phyloP scores from a whole-genome alignment of 225 moss, liverwort and hornwort genomes.

The Physcomitrellopsis africana region DNA sequence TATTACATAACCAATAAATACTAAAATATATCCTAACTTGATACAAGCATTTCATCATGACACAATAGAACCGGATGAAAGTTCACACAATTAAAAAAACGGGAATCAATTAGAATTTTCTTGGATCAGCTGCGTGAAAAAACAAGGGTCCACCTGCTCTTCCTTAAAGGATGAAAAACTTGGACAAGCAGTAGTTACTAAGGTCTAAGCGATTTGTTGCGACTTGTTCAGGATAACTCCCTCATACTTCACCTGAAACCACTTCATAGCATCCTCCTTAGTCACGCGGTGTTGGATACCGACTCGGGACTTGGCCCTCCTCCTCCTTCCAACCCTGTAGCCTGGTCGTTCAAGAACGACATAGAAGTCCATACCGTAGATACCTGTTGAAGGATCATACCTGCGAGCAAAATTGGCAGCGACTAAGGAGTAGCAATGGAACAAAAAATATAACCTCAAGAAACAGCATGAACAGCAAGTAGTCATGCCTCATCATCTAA shows the following conservation, averaged over 20 bases:
- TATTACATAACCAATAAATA: too few species aligned
- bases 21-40: background rate
- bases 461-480: background rate
- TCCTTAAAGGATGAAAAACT: background rate
- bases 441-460: background rate
- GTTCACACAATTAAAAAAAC: background rate
- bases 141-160: constrained; percentile 21
- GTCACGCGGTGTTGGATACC: constrained; percentile 47
- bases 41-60: background rate
- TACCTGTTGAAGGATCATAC: constrained; percentile 47
- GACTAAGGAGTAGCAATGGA: background rate
- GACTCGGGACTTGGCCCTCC: constrained; percentile 43
- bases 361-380: constrained; percentile 50
- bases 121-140: constrained; percentile 29
- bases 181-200: constrained; percentile 10
- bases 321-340: constrained; percentile 40
- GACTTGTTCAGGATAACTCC: constrained; percentile 48
- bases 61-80: background rate
- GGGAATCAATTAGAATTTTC: constrained; percentile 11
- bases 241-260: constrained; percentile 47
- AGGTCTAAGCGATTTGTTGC: constrained; percentile 29
- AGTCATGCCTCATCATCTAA: too few species aligned
- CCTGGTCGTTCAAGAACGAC: constrained; percentile 47
- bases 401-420: constrained; percentile 19
- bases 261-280: constrained; percentile 44